A percentile compares a stretch with the other conserved stretches of the same genome.
Evolutionary conservation across 2,329 filamentous ascomycete genomes (phyloP).

Genomic region (Drechmeria coniospora): DNA sequence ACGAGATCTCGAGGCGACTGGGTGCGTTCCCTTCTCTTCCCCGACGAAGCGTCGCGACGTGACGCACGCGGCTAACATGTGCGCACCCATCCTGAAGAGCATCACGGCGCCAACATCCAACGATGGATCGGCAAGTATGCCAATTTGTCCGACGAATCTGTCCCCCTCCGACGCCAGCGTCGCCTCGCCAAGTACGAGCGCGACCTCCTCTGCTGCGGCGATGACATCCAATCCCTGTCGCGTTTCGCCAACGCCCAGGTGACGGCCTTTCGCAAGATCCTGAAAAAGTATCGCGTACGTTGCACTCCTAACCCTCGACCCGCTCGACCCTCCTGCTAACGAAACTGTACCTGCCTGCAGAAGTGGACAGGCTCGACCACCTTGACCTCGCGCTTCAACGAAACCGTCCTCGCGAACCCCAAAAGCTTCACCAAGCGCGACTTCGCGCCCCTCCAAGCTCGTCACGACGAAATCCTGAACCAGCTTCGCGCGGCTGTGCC

Average conservation of each 20-base stretch:
- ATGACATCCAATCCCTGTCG: conserved; percentile 54
- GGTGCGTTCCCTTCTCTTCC: conserved; percentile 26
- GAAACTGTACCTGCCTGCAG: conserved; percentile 20
- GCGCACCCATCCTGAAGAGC: no score
- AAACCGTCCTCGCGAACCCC: conserved; percentile 47
- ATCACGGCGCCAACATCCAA: conserved; percentile 32
- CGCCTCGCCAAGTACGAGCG: conserved; percentile 38
- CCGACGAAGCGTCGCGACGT: no score
- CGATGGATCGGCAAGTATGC: conserved; percentile 29
- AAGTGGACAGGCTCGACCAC: conserved; percentile 68
- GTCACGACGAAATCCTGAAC: conserved; percentile 33
- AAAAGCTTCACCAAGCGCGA: conserved; percentile 60
- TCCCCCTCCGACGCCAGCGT: conserved; percentile 31
- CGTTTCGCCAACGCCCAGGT: conserved; percentile 62
- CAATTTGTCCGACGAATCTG: conserved; percentile 14
- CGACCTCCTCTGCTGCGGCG: conserved; percentile 41
- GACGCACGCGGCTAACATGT: no score
- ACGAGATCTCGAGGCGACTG: conserved; percentile 58
- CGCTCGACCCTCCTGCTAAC: background rate
- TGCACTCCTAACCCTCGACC: background rate
- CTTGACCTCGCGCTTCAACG: conserved; percentile 49
- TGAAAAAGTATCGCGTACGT: conserved; percentile 66
- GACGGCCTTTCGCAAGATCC: conserved; percentile 64
- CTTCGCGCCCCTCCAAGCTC: conserved; percentile 34
- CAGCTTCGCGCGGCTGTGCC: conserved; percentile 31